These are phyloP conservation scores for Sugiyamaella paludigena DNA, from an alignment of 1,139 yeast genomes.

Conservation along the genomic window DNA sequence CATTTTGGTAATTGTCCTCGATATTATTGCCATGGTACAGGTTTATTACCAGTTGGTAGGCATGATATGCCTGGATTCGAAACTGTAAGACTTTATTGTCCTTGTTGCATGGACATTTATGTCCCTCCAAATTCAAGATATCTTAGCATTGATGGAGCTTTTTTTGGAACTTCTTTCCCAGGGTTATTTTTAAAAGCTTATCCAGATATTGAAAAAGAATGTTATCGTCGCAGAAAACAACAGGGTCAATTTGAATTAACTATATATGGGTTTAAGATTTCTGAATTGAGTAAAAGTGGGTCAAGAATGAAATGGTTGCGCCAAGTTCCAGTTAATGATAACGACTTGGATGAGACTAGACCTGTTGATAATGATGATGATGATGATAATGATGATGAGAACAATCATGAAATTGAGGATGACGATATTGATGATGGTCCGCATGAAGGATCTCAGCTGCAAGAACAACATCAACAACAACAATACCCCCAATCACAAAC, in stretches of 20 bases:
- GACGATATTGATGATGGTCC: conserved; percentile 2
- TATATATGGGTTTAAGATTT: conserved; percentile 82
- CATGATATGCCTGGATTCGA: conserved; percentile 90
- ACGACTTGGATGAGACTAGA: conserved; percentile 12
- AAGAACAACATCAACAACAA: conserved; percentile 3
- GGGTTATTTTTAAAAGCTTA: conserved; percentile 87
- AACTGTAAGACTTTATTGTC: conserved; percentile 89
- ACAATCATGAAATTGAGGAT: background rate
- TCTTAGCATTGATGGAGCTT: conserved; percentile 90
- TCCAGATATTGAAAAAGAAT: conserved; percentile 68
- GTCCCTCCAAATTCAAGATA: conserved; percentile 83
- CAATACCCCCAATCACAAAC: background rate
- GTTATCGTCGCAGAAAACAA: conserved; percentile 50
- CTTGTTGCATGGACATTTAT: conserved; percentile 89
- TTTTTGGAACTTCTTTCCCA: conserved; percentile 93
- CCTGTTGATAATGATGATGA: conserved; percentile 12
- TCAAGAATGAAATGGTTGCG: conserved; percentile 96
- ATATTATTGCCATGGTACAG: conserved; percentile 87
- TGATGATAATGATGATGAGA: conserved; percentile 4
- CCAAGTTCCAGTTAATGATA: conserved; percentile 52
- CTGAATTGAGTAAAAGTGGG: conserved; percentile 74
- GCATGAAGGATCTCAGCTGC: conserved; percentile 2
- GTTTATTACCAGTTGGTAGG: conserved; percentile 86
- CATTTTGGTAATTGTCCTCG: conserved; percentile 94
- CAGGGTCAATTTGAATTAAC: conserved; percentile 66